These are phyloP conservation scores for Coleophoma crateriformis DNA, from an alignment of 2,329 filamentous ascomycete species.

Conservation along the genomic window DNA sequence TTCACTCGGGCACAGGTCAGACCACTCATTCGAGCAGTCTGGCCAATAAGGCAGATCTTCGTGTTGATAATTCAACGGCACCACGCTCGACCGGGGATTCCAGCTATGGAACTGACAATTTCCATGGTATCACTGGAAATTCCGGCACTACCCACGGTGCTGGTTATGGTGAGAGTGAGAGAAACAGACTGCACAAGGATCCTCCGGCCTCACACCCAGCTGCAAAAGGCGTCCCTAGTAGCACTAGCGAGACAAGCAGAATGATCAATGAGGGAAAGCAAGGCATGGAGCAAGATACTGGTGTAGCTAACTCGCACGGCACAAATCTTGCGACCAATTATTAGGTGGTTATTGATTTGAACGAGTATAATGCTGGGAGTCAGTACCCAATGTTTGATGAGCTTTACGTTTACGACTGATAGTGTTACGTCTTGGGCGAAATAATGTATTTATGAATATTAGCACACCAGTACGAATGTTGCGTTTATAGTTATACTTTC, in stretches of 20 bases:
- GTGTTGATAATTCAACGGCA: background rate
- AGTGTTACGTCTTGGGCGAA: too few species aligned
- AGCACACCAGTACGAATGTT: too few species aligned
- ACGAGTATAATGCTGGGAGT: too few species aligned
- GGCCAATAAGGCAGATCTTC: background rate
- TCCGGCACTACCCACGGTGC: background rate
- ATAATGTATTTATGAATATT: too few species aligned
- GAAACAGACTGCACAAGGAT: slow-evolving; percentile 18
- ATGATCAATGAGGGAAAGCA: background rate
- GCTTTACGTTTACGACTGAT: too few species aligned
- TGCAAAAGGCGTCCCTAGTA: background rate
- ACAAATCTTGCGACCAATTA: background rate
- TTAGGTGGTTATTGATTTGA: background rate
- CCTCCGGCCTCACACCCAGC: slow-evolving; percentile 17
- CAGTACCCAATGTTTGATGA: too few species aligned
- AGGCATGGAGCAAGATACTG: background rate
- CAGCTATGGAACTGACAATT: background rate
- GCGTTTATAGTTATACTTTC: too few species aligned
- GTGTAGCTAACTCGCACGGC: background rate
- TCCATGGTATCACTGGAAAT: background rate
- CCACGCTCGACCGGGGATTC: background rate
- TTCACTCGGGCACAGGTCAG: too few species aligned
- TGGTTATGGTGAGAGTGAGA: slow-evolving; percentile 4
- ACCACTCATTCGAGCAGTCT: background rate
- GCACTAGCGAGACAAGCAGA: background rate